Conservation (phyloP, 177 flowering plant species). For the Vitis hybrid region DNA sequence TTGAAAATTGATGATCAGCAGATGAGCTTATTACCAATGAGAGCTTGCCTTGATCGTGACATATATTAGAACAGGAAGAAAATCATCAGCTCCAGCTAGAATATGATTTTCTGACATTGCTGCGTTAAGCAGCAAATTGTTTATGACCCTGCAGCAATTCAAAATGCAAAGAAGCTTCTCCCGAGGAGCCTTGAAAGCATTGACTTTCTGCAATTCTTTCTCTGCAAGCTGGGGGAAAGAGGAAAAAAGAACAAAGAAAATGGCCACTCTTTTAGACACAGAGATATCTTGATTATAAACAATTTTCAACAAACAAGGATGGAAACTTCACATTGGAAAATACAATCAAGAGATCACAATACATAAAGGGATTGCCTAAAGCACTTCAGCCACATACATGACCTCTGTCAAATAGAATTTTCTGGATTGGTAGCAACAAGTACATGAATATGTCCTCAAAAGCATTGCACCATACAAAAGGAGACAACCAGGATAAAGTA, state of each 20-base stretch:
- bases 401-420: no score
- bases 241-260: neutral
- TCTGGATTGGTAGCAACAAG: no score
- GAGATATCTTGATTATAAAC: neutral
- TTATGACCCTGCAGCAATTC: constrained; percentile 57
- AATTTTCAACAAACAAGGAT: neutral
- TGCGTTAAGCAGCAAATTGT: constrained; percentile 53
- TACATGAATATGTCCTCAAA: no score
- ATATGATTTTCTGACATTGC: constrained; percentile 35
- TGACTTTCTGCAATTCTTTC: constrained; percentile 57
- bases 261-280: no score
- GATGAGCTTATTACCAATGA: constrained; percentile 48
- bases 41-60: constrained; percentile 65
- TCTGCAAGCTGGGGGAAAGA: constrained; percentile 46
- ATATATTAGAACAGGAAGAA: constrained; percentile 63
- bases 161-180: constrained; percentile 56
- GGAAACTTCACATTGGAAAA: neutral
- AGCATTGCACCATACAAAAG: no score
- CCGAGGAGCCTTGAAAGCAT: constrained; percentile 45
- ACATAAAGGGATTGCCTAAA: no score
- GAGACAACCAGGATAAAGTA: no score
- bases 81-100: constrained; percentile 54
- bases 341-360: no score
- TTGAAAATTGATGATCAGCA: constrained; percentile 13
- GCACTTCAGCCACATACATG: no score